A percentile compares a stretch with the other conserved stretches of the same genome.
Evolutionary conservation across 108 stramenopile species (phyloP).

Genomic region (Cylindrotheca closterium): DNA sequence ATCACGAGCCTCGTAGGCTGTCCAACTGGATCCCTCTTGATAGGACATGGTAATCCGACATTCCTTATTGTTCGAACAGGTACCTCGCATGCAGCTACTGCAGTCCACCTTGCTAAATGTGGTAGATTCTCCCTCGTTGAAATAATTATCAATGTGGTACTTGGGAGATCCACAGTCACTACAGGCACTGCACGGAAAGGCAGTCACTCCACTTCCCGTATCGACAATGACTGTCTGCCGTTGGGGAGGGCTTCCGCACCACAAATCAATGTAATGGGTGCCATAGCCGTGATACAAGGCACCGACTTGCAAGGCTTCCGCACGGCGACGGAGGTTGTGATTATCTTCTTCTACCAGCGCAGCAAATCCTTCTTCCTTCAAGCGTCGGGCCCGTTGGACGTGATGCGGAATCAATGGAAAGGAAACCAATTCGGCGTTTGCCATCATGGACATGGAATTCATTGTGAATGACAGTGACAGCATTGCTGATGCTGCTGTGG

Average conservation of each 20-base stretch:
- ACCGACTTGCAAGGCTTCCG: slow-evolving; percentile 28
- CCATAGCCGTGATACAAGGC: slow-evolving; percentile 45
- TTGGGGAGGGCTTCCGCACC: slow-evolving; percentile 88
- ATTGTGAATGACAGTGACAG: no score
- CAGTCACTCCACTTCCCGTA: slow-evolving; percentile 83
- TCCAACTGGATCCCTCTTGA: slow-evolving; percentile 65
- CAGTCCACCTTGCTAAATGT: slow-evolving; percentile 28
- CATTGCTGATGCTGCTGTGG: no score
- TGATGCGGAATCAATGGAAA: slow-evolving; percentile 52
- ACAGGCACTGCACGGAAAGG: slow-evolving; percentile 89
- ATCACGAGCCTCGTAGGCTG: slow-evolving; percentile 51
- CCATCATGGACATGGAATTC: no score
- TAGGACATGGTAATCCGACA: slow-evolving; percentile 39
- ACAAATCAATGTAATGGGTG: slow-evolving; percentile 87
- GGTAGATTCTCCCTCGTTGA: slow-evolving; percentile 28
- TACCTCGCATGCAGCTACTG: slow-evolving; percentile 23
- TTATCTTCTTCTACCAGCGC: not conserved
- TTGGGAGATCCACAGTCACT: slow-evolving; percentile 54
- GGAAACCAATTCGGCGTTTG: slow-evolving; percentile 1
- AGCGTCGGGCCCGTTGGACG: slow-evolving; percentile 28
- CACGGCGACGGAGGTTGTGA: slow-evolving; percentile 14
- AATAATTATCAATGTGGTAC: slow-evolving; percentile 77
- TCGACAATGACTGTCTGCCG: slow-evolving; percentile 92
- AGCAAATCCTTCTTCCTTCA: not conserved
- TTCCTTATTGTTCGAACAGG: slow-evolving; percentile 20